Base-by-base conservation (phyloP, 192 early-diverging fungal genomes). In the Coemansia sp. region DNA sequence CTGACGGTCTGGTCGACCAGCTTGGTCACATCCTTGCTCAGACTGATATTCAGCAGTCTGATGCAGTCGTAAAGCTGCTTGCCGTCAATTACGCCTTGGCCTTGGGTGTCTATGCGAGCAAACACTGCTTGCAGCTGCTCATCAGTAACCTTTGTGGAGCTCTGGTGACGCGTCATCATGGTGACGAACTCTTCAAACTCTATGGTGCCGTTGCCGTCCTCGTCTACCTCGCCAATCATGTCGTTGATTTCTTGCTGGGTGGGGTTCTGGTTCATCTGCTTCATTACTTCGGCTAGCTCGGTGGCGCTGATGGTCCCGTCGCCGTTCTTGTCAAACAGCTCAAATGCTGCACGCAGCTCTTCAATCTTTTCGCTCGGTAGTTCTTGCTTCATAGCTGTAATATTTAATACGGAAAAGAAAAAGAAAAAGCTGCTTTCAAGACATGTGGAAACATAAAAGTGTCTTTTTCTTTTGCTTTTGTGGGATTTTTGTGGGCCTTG, bases 201-300 rank as follows among this genome's bases (percentile, higher is more conserved):
- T 50, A 88, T 81, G 47, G 82, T 81, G 53, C 86, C 86, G 50
- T 89, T 86, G 19, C 81, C 85, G 63, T 89, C 84, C 16, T 78
- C 56, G 57, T 89, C 89, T 0, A 85, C 82, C 50, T 84, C 74
- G 46, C 82, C 80, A 50, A 89, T 84, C 81, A 87, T 87, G 49
- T 82, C 82, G 59, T 86, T 78, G 0, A 86, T 50, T 44, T 91
- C 87, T 57, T 86, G 80, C 20, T 85, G 75, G 9, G 83, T 82
- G 5, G 85, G 72, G 49, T 79, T 80, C 23, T 85, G 81, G 47
- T 84, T 84, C n/a, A 82, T 31, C 20, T 63, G 44, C 52, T 57
- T 46, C 15, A 77, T 48, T 9, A 69, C 54, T 2, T 20, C 38
- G 9, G 37, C 39, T 12, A 81, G 65, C 54, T 81, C 79, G 6